phyloP scores from a whole-genome alignment of 768 basidiomycete genomes.

The Suillus occidentalis region DNA sequence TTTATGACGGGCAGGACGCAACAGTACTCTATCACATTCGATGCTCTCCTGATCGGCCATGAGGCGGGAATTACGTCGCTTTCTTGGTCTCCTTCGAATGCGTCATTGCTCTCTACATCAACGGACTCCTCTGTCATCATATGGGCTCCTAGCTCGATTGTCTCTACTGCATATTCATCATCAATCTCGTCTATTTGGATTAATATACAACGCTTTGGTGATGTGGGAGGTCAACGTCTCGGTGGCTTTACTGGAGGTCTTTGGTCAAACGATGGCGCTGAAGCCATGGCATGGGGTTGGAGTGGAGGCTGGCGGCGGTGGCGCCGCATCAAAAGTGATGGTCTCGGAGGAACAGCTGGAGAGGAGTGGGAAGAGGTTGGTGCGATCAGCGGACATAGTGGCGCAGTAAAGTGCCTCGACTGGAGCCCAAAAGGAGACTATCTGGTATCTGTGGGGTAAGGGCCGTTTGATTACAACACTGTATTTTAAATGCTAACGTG shows the following conservation, averaged over 20 bases:
- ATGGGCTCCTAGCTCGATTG: constrained; percentile 77
- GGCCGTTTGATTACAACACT: constrained; percentile 3
- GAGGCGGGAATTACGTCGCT: constrained; percentile 90
- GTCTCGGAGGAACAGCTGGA: constrained; percentile 20
- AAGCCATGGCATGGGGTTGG: constrained; percentile 90
- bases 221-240: constrained; percentile 86
- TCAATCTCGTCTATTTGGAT: constrained; percentile 76
- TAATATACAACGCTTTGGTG: constrained; percentile 88
- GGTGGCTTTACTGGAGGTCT: constrained; percentile 92
- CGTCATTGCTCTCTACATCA: constrained; percentile 83
- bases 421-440: constrained; percentile 92
- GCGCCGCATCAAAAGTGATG: constrained; percentile 40
- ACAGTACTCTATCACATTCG: constrained; percentile 83
- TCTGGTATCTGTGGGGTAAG: constrained; percentile 81
- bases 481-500: constrained; percentile 3
- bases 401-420: constrained; percentile 71
- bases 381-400: constrained; percentile 86
- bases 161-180: constrained; percentile 36
- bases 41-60: constrained; percentile 94
- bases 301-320: constrained; percentile 92
- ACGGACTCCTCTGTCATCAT: constrained; percentile 94
- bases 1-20: constrained; percentile 29
- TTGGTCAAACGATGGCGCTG: constrained; percentile 65
- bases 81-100: constrained; percentile 65
- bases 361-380: constrained; percentile 73